Evolutionary conservation across 2,329 filamentous ascomycete species (phyloP).

Genomic region (Pestalotiopsis sp.): DNA sequence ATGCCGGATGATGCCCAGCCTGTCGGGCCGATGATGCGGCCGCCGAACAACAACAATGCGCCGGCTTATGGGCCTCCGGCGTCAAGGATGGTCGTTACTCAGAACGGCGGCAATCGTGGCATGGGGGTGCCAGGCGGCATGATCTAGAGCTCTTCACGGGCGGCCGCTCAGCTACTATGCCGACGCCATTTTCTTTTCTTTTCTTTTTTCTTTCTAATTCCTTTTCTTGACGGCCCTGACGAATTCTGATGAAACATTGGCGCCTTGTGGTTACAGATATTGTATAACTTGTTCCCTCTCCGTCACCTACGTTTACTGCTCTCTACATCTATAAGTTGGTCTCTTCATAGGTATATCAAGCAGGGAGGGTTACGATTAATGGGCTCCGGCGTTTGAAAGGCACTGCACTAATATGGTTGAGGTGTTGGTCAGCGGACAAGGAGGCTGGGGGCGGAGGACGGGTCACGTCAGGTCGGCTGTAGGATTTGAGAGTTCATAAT

Average conservation of each 20-base stretch:
- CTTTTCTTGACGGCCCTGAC: conserved; percentile 12
- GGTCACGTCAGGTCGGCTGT: background rate
- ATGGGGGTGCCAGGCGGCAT: conserved; percentile 45
- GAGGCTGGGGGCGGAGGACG: background rate
- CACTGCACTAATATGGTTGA: conserved; percentile 8
- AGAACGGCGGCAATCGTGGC: conserved; percentile 24
- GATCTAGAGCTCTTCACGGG: conserved; percentile 36
- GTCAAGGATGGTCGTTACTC: conserved; percentile 36
- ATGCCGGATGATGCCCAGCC: conserved; percentile 39
- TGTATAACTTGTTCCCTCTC: conserved; percentile 1
- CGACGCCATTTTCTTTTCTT: background rate
- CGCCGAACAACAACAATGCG: conserved; percentile 19
- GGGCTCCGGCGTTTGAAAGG: conserved; percentile 14
- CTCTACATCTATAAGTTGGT: conserved; percentile 10
- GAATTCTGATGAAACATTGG: background rate
- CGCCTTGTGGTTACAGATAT: conserved; percentile 11
- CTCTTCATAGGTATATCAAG: background rate
- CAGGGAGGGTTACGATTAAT: background rate
- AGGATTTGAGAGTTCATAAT: background rate
- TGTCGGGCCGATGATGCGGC: conserved; percentile 18
- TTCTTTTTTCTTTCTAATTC: background rate
- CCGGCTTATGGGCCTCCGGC: conserved; percentile 34
- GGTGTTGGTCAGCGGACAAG: background rate
- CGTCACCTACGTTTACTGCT: background rate
- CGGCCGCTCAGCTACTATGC: background rate